A percentile compares a stretch with the other conserved stretches of the same genome.
Evolutionary conservation across 2,329 filamentous ascomycete genomes (phyloP).

Genomic region (Xylariaceae sp.): DNA sequence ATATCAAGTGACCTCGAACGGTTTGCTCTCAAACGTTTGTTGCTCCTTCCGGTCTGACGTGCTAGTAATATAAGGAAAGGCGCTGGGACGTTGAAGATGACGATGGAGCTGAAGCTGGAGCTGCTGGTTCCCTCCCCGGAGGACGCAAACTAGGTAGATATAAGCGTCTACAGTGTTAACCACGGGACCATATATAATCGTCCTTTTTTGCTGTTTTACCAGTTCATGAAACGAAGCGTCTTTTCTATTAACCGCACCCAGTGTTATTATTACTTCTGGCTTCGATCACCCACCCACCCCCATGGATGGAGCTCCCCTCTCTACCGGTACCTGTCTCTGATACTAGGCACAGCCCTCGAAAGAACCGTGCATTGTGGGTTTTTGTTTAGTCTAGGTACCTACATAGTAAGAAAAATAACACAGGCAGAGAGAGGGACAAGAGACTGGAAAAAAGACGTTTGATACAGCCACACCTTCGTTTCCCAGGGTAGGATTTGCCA

Average conservation of each 20-base stretch:
- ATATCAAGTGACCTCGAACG: background rate
- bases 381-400: background rate
- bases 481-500: slow-evolving; percentile 17
- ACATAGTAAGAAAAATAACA: background rate
- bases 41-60: slow-evolving; percentile 1
- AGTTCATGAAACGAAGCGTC: slow-evolving; percentile 6
- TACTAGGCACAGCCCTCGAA: slow-evolving; percentile 10
- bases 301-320: background rate
- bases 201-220: background rate
- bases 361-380: slow-evolving; percentile 16
- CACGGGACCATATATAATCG: slow-evolving; percentile 14
- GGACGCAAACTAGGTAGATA: no score
- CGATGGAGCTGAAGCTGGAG: no score
- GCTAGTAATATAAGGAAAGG: background rate
- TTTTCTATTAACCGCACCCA: slow-evolving; percentile 11
- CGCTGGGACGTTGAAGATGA: background rate
- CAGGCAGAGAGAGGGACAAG: no score
- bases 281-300: background rate
- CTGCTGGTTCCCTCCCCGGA: background rate
- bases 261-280: slow-evolving; percentile 8
- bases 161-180: background rate
- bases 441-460: background rate
- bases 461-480: slow-evolving; percentile 5
- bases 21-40: background rate
- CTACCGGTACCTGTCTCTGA: background rate